Evolutionary conservation across 257 asterid species (phyloP).

Genomic region (Fraxinus pennsylvanica): DNA sequence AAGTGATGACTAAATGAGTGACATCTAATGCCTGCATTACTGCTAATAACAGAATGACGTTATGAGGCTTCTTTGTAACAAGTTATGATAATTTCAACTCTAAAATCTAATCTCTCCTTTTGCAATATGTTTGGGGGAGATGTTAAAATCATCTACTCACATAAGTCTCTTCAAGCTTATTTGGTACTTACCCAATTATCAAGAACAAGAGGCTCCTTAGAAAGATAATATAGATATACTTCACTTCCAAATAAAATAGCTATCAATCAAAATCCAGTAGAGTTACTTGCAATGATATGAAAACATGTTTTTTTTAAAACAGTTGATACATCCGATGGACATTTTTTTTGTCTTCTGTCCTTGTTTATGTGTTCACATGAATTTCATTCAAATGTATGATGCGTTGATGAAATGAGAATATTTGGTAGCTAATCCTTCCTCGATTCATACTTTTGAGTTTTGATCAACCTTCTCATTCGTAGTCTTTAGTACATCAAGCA

Average conservation of each 20-base stretch:
- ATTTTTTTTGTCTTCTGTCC: neutral
- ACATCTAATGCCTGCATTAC: neutral
- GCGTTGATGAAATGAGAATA: neutral
- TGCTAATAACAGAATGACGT: neutral
- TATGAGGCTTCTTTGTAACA: neutral
- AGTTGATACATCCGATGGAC: neutral
- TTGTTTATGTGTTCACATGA: neutral
- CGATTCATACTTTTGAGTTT: neutral
- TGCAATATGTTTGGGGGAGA: neutral
- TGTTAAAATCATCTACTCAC: neutral
- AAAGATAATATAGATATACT: neutral
- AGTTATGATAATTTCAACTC: neutral
- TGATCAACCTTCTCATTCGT: slow-evolving; percentile 2
- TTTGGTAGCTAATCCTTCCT: neutral
- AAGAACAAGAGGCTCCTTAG: neutral
- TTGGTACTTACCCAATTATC: neutral
- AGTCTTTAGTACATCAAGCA: neutral
- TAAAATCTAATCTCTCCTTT: neutral
- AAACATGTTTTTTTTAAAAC: neutral
- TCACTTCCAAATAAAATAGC: neutral
- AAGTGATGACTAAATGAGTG: neutral
- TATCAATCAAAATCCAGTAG: neutral
- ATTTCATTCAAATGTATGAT: neutral
- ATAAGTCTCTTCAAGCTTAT: neutral
- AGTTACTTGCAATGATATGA: neutral